Evolutionary conservation across 2,329 filamentous ascomycete species (phyloP).

Genomic region (Cladosporium phlei): DNA sequence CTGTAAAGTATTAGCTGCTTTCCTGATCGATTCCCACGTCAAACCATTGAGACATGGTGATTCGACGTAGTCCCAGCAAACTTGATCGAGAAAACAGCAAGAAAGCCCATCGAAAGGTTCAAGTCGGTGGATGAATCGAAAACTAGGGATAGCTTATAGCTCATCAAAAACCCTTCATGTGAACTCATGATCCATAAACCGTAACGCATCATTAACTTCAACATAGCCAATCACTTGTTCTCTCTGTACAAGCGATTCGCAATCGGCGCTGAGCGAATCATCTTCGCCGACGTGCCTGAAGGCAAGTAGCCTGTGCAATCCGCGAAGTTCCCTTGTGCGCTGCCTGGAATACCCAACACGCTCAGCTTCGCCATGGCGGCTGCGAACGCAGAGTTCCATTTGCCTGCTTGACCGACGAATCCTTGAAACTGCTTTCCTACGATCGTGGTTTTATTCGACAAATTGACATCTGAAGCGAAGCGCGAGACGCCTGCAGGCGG

Average conservation of each 20-base stretch:
- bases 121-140: too few species aligned
- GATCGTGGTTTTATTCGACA: constrained; percentile 22
- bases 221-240: constrained; percentile 1
- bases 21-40: too few species aligned
- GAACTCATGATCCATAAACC: too few species aligned
- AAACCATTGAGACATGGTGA: too few species aligned
- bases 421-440: constrained; percentile 26
- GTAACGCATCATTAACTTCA: too few species aligned
- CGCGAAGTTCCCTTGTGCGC: constrained; percentile 14
- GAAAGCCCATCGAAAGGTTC: too few species aligned
- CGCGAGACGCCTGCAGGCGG: constrained; percentile 24
- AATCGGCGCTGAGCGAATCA: constrained; percentile 7
- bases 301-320: constrained; percentile 19
- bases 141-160: too few species aligned
- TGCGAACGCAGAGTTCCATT: constrained; percentile 17
- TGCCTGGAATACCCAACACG: constrained; percentile 20
- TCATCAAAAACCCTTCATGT: too few species aligned
- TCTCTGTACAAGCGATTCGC: constrained; percentile 1
- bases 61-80: too few species aligned
- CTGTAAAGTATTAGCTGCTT: too few species aligned
- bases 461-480: constrained; percentile 31
- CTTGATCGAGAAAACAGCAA: too few species aligned
- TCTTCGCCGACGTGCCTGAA: constrained; percentile 4
- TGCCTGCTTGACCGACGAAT: constrained; percentile 14
- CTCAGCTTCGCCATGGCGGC: constrained; percentile 21